Evolutionary conservation across 2,329 filamentous ascomycete genomes (phyloP).

Genomic region (Lithohypha guttulata): DNA sequence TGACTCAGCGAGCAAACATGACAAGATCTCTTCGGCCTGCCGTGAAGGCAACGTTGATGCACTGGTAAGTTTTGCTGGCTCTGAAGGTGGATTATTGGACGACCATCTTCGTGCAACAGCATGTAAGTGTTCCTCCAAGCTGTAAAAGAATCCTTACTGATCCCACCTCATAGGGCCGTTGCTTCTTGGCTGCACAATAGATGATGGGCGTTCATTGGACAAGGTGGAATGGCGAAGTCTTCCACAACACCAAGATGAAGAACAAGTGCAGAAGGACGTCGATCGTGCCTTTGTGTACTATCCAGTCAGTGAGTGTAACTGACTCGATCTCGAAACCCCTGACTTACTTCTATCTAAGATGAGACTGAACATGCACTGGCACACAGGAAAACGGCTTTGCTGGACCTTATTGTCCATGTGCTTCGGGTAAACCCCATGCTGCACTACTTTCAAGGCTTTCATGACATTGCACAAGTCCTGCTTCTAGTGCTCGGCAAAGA

Average conservation of each 20-base stretch:
- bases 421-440: slow-evolving; percentile 72
- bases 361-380: slow-evolving; percentile 59
- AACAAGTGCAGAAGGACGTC: slow-evolving; percentile 85
- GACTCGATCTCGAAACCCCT: slow-evolving; percentile 11
- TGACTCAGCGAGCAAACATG: slow-evolving; percentile 14
- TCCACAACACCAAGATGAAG: slow-evolving; percentile 71
- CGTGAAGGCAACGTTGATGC: slow-evolving; percentile 43
- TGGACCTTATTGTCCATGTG: slow-evolving; percentile 66
- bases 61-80: slow-evolving; percentile 50
- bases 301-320: slow-evolving; percentile 54
- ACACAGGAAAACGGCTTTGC: slow-evolving; percentile 64
- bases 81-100: slow-evolving; percentile 55
- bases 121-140: slow-evolving; percentile 49
- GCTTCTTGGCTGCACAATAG: slow-evolving; percentile 32
- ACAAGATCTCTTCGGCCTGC: slow-evolving; percentile 50
- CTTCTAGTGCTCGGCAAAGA: slow-evolving; percentile 66
- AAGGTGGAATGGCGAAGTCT: slow-evolving; percentile 48
- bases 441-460: slow-evolving; percentile 96
- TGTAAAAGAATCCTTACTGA: slow-evolving; percentile 12
- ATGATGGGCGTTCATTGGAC: slow-evolving; percentile 8
- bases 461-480: slow-evolving; percentile 95
- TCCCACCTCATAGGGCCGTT: slow-evolving; percentile 35
- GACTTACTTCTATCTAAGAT: slow-evolving; percentile 38
- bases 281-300: slow-evolving; percentile 97
- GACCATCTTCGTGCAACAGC: slow-evolving; percentile 60